phyloP scores from a whole-genome alignment of 257 asterid species.

The Leptodermis oblonga region DNA sequence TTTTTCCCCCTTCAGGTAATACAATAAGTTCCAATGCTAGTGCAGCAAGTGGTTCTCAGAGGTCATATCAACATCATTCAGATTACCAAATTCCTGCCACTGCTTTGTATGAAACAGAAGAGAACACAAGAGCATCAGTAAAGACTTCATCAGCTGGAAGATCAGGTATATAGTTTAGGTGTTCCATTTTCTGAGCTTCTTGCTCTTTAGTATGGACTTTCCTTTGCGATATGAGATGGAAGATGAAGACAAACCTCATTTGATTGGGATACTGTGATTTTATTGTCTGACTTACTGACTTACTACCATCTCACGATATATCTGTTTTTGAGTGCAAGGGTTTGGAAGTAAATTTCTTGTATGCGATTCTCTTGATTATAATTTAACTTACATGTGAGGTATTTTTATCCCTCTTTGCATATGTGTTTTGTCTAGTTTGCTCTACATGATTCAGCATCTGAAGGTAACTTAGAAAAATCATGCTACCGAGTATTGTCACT shows the following conservation, averaged over 20 bases:
- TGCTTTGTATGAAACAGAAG: conserved; percentile 60
- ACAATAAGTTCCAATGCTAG: conserved; percentile 27
- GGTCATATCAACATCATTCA: conserved; percentile 40
- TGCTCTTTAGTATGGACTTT: not conserved
- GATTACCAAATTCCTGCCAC: conserved; percentile 69
- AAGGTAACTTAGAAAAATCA: not conserved
- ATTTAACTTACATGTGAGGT: not conserved
- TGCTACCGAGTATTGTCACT: not conserved
- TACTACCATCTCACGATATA: not conserved
- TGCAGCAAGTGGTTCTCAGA: conserved; percentile 38
- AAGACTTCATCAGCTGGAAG: conserved; percentile 39
- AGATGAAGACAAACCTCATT: not conserved
- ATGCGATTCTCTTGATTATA: too few species aligned
- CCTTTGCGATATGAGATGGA: not conserved
- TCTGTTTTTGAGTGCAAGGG: not conserved
- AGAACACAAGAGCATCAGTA: conserved; percentile 36
- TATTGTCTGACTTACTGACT: not conserved
- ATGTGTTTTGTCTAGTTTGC: not conserved
- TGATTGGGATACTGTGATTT: not conserved
- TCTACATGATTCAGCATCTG: not conserved
- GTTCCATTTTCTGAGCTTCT: not conserved
- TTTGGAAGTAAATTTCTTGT: not conserved
- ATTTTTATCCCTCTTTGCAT: too few species aligned
- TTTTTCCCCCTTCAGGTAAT: conserved; percentile 29
- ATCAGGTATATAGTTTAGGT: conserved; percentile 31